Conservation (phyloP, 306 rosid species). For the Cicer pinnatifidum region DNA sequence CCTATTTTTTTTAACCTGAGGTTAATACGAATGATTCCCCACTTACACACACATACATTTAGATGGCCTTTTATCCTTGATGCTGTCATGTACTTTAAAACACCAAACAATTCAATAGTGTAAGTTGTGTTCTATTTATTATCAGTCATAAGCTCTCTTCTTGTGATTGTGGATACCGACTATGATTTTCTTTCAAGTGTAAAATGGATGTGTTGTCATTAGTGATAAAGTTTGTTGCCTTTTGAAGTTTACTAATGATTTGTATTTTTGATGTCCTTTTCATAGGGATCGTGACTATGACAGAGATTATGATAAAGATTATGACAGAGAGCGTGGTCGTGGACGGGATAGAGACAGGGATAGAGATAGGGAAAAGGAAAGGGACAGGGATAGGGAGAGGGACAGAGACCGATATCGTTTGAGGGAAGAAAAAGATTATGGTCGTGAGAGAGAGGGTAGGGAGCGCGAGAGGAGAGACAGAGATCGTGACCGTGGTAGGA, state of each 20-base stretch:
- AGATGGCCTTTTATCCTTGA: constrained; percentile 9
- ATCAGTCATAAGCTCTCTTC: no score
- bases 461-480: constrained; percentile 93
- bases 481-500: constrained; percentile 88
- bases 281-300: constrained; percentile 89
- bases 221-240: not conserved
- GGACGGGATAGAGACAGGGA: constrained; percentile 76
- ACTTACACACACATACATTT: not conserved
- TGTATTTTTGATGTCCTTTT: constrained; percentile 37
- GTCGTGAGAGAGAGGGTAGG: constrained; percentile 78
- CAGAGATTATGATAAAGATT: constrained; percentile 76
- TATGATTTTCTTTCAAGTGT: not conserved
- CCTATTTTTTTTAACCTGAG: not conserved
- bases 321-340: constrained; percentile 80
- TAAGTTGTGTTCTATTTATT: not conserved
- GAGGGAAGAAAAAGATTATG: constrained; percentile 72
- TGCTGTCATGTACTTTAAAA: constrained; percentile 22
- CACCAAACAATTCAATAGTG: not conserved
- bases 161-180: no score
- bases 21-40: not conserved
- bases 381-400: constrained; percentile 62
- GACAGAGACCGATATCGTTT: constrained; percentile 67
- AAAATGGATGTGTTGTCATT: constrained; percentile 14
- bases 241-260: constrained; percentile 26
- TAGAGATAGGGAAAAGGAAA: constrained; percentile 51